These are phyloP conservation scores for Juncus inflexus DNA, from an alignment of 176 grass and related monocot species.

Conservation along the genomic window DNA sequence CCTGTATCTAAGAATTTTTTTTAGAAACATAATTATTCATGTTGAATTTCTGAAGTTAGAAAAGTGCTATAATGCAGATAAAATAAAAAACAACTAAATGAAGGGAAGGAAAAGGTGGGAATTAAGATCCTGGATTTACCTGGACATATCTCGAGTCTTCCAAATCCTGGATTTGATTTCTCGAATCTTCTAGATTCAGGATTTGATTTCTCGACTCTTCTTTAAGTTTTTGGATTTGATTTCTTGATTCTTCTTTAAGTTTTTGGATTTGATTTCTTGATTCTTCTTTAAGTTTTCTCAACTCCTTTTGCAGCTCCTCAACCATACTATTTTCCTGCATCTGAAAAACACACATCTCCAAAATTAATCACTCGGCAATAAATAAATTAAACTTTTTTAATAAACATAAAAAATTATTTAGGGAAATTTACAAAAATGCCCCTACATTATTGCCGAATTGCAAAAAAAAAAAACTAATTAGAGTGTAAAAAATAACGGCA, in stretches of 20 bases:
- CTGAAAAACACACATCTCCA: slow-evolving; percentile 20
- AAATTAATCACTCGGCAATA: background rate
- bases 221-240: background rate
- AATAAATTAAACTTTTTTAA: slow-evolving; percentile 18
- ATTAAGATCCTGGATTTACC: too few relatives aligned
- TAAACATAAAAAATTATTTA: too few relatives aligned
- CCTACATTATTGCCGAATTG: too few relatives aligned
- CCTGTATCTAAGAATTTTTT: too few relatives aligned
- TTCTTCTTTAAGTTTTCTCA: slow-evolving; percentile 46
- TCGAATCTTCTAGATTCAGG: slow-evolving; percentile 29
- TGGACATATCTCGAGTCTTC: slow-evolving; percentile 9
- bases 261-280: slow-evolving; percentile 45
- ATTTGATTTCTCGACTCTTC: background rate
- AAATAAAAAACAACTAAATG: too few relatives aligned
- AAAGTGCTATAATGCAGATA: too few relatives aligned
- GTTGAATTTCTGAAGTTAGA: too few relatives aligned
- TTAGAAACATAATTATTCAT: too few relatives aligned
- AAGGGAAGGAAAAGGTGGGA: too few relatives aligned
- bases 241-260: slow-evolving; percentile 23
- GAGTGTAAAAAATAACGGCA: too few relatives aligned
- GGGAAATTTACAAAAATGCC: too few relatives aligned
- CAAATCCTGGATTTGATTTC: slow-evolving; percentile 45
- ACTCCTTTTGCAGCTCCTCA: slow-evolving; percentile 44
- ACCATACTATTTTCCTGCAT: slow-evolving; percentile 49
- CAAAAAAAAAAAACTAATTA: too few relatives aligned